Percentiles rank a stretch among this genome's conserved stretches.
These are phyloP conservation scores for Pholiota conissans DNA, from an alignment of 768 basidiomycete species.

Conservation along the genomic window DNA sequence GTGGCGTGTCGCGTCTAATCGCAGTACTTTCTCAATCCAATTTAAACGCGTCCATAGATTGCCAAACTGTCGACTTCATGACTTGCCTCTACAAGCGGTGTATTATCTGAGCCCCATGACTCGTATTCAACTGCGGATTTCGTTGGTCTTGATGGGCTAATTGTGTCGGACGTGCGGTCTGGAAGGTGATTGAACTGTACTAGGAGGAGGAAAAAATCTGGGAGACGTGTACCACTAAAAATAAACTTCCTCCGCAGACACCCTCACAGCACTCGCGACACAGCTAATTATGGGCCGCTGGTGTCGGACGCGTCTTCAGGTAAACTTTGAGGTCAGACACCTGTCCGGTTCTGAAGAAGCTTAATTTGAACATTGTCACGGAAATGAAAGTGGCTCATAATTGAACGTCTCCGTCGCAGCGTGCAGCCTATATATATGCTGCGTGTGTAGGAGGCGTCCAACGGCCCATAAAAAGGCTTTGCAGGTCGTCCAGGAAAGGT, in stretches of 20 bases:
- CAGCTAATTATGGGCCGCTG: neutral
- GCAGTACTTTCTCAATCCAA: neutral
- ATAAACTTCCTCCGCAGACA: neutral
- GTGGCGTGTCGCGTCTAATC: neutral
- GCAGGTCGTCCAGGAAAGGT: too few species aligned
- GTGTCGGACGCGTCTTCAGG: neutral
- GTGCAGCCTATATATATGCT: too few species aligned
- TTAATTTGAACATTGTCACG: neutral
- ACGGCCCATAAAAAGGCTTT: too few species aligned
- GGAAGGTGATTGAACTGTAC: too few species aligned
- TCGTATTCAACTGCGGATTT: neutral
- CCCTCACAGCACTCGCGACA: too few species aligned
- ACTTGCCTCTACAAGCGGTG: neutral
- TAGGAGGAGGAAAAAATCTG: neutral
- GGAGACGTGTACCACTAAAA: neutral
- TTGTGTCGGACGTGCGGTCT: too few species aligned
- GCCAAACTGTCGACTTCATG: neutral
- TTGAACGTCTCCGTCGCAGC: too few species aligned
- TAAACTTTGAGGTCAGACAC: neutral
- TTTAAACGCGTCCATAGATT: neutral
- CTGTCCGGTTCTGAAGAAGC: neutral
- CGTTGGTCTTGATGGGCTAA: too few species aligned
- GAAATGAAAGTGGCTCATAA: neutral
- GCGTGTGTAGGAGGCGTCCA: too few species aligned
- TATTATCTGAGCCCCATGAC: neutral